A percentile compares a stretch with the other conserved stretches of the same genome.
Conservation (phyloP, 2,329 filamentous ascomycete genomes). For the Claviceps pazoutovae region DNA sequence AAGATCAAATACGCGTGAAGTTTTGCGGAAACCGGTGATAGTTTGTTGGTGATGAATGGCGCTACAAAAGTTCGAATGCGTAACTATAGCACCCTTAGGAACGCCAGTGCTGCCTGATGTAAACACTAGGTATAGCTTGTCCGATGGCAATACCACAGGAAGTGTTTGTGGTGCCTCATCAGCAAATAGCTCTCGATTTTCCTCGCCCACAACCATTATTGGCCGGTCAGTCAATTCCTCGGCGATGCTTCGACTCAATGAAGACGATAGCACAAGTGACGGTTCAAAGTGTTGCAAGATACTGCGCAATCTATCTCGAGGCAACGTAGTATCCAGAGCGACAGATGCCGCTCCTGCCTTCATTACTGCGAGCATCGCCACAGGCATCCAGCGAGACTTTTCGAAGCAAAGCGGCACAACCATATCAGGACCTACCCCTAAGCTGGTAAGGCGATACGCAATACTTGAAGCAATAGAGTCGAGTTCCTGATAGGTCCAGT, state of each 20-base stretch:
- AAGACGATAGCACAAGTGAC: conserved; percentile 1
- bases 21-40: conserved; percentile 5
- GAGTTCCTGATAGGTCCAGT: conserved; percentile 12
- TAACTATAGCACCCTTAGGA: conserved; percentile 11
- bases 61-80: conserved; percentile 7
- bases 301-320: conserved; percentile 7
- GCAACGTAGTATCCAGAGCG: conserved; percentile 12
- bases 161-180: background rate
- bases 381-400: conserved; percentile 11
- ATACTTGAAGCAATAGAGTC: conserved; percentile 5
- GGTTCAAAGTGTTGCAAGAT: conserved; percentile 5
- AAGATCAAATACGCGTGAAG: conserved; percentile 25
- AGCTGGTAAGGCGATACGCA: conserved; percentile 4
- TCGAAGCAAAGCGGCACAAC: conserved; percentile 11
- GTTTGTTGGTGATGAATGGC: conserved; percentile 7
- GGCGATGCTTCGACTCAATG: background rate
- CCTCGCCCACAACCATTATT: background rate
- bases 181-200: background rate
- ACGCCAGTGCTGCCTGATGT: conserved; percentile 7
- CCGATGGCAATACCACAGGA: background rate
- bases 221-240: background rate
- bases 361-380: conserved; percentile 14
- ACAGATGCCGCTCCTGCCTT: conserved; percentile 17
- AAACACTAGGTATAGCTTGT: conserved; percentile 6
- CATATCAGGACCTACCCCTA: conserved; percentile 10